These are phyloP conservation scores for Hanseniaspora nectarophila DNA, from an alignment of 805 yeast genomes.

Conservation along the genomic window DNA sequence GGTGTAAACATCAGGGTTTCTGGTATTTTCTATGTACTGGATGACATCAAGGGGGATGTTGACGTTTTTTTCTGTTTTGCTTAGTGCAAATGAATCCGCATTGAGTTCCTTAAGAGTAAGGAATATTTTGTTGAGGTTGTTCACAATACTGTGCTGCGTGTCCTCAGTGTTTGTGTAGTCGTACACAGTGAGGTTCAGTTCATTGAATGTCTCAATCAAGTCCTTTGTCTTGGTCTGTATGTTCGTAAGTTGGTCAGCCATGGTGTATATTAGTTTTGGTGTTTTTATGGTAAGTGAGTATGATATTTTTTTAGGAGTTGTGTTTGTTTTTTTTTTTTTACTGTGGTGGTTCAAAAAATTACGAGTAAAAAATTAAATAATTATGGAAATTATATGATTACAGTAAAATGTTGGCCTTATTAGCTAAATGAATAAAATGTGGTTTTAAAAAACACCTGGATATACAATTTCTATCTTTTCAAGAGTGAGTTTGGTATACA, in stretches of 20 bases:
- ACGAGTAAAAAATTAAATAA: no score
- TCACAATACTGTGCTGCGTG: constrained; percentile 45
- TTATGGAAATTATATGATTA: no score
- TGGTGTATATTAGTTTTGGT: neutral
- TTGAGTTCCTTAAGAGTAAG: constrained; percentile 30
- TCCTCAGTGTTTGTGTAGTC: constrained; percentile 85
- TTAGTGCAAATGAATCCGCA: constrained; percentile 17
- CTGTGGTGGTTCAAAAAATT: no score
- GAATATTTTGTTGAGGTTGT: constrained; percentile 33
- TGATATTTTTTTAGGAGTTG: neutral
- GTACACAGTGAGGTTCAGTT: constrained; percentile 81
- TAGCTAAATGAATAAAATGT: no score
- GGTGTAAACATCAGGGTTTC: constrained; percentile 94
- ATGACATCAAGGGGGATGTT: constrained; percentile 74
- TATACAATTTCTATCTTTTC: no score
- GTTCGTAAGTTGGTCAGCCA: constrained; percentile 23
- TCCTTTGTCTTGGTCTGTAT: constrained; percentile 32
- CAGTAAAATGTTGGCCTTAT: no score
- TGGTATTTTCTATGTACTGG: constrained; percentile 85
- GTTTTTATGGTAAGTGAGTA: neutral
- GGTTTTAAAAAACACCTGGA: no score
- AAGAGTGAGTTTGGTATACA: no score
- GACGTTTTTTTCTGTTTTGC: constrained; percentile 29
- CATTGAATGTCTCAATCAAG: constrained; percentile 68
- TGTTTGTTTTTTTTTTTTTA: neutral